These are phyloP conservation scores for Lithohypha guttulata DNA, from an alignment of 2,329 filamentous ascomycete species.

Conservation along the genomic window DNA sequence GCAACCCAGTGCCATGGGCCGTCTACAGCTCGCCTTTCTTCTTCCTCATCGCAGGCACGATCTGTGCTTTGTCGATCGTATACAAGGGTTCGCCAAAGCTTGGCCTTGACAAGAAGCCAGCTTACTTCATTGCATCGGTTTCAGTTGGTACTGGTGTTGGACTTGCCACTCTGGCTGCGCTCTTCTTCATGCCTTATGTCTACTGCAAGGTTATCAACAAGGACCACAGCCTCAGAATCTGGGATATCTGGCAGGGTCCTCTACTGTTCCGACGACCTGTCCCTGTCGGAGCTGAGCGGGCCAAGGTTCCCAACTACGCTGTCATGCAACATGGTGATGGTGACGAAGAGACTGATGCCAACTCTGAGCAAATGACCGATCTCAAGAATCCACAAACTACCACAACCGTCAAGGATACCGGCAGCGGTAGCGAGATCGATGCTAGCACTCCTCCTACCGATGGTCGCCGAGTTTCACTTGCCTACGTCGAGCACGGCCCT, in stretches of 20 bases:
- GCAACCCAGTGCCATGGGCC: slow-evolving; percentile 61
- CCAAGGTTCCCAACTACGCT: slow-evolving; percentile 62
- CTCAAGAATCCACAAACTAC: slow-evolving; percentile 15
- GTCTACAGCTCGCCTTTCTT: slow-evolving; percentile 64
- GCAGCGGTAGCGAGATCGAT: neutral
- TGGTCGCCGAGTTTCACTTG: neutral
- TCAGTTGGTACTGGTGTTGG: slow-evolving; percentile 54
- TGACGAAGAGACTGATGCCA: slow-evolving; percentile 30
- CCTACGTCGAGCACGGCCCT: slow-evolving; percentile 33
- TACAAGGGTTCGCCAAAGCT: slow-evolving; percentile 69
- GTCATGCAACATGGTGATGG: slow-evolving; percentile 58
- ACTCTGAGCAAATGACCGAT: slow-evolving; percentile 20
- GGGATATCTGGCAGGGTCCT: slow-evolving; percentile 51
- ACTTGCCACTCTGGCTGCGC: slow-evolving; percentile 46
- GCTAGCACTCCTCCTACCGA: too few relatives aligned
- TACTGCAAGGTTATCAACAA: slow-evolving; percentile 58
- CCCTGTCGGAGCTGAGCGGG: slow-evolving; percentile 41
- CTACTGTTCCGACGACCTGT: slow-evolving; percentile 51
- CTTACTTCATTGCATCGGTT: slow-evolving; percentile 56
- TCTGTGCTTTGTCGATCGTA: slow-evolving; percentile 64
- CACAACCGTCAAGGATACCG: slow-evolving; percentile 18
- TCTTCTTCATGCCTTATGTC: slow-evolving; percentile 66
- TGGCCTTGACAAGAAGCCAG: slow-evolving; percentile 54
- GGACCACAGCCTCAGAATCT: slow-evolving; percentile 55
- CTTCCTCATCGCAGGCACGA: slow-evolving; percentile 63